Percentiles rank a stretch among this genome's conserved stretches.
These are phyloP conservation scores for Alternaria burnsii DNA, from an alignment of 2,329 filamentous ascomycete genomes.

Conservation along the genomic window DNA sequence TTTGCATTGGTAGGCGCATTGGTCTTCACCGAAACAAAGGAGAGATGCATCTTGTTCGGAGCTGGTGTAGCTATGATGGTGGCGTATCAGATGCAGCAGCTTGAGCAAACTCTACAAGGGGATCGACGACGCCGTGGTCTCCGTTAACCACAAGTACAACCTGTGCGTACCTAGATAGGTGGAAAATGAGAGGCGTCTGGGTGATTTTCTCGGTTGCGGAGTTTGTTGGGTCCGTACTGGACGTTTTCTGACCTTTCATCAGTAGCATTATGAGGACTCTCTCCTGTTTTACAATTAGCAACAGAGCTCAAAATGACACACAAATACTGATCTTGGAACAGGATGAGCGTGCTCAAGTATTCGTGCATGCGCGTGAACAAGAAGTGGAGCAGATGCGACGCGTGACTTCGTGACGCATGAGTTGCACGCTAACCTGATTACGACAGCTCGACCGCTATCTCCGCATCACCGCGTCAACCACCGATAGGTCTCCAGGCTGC, in stretches of 20 bases:
- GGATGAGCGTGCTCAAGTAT: background rate
- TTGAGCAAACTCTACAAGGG: background rate
- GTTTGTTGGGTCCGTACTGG: background rate
- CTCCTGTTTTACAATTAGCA: background rate
- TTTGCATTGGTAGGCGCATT: background rate
- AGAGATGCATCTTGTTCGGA: background rate
- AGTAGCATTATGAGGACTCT: background rate
- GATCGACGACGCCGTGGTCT: background rate
- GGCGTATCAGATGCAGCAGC: background rate
- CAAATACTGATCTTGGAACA: background rate
- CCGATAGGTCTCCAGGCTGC: slow-evolving; percentile 14
- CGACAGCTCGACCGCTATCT: slow-evolving; percentile 13
- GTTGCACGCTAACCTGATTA: slow-evolving; percentile 12
- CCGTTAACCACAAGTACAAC: background rate
- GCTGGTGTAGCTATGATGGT: background rate
- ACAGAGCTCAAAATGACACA: background rate
- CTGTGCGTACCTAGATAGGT: background rate
- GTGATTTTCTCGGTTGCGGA: background rate
- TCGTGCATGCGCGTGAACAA: too few species aligned
- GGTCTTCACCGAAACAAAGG: background rate
- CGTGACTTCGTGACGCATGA: slow-evolving; percentile 18
- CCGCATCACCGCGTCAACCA: slow-evolving; percentile 20
- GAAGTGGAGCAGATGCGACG: background rate
- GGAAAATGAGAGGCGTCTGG: background rate
- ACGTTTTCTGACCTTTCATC: background rate